Conservation (phyloP, 2,329 filamentous ascomycete genomes). For the Xylariaceae sp. region DNA sequence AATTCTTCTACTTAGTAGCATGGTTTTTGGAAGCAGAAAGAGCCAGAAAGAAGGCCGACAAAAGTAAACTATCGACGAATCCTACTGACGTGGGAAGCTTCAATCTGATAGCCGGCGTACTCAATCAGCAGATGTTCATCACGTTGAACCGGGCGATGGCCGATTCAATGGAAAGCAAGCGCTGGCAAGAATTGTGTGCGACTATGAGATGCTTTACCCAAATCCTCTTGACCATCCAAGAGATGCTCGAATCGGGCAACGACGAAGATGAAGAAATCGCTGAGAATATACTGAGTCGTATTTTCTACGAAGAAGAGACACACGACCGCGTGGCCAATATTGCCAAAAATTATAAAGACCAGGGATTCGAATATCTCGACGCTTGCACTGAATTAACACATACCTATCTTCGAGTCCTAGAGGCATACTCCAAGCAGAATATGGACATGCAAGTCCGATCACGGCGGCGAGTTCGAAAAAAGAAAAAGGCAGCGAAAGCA, state of each 20-base stretch:
- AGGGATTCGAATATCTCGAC: constrained; percentile 92
- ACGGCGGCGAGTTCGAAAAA: constrained; percentile 73
- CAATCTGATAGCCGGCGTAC: constrained; percentile 83
- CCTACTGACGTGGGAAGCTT: constrained; percentile 74
- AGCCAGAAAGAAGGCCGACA: constrained; percentile 65
- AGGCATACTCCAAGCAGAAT: constrained; percentile 94
- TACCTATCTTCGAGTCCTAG: constrained; percentile 89
- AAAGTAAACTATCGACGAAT: constrained; percentile 50
- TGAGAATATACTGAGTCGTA: constrained; percentile 92
- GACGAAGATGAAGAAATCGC: constrained; percentile 98
- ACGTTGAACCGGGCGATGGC: constrained; percentile 85
- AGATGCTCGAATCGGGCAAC: constrained; percentile 82
- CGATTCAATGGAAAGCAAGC: constrained; percentile 78
- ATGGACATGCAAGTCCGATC: constrained; percentile 92
- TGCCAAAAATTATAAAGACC: constrained; percentile 86
- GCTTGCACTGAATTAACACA: constrained; percentile 89
- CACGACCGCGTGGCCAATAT: constrained; percentile 87
- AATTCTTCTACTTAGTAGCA: constrained; percentile 90
- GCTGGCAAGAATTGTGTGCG: constrained; percentile 85
- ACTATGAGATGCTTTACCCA: constrained; percentile 95
- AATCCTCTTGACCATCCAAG: constrained; percentile 88
- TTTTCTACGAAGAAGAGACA: constrained; percentile 98
- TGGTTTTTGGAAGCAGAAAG: constrained; percentile 94
- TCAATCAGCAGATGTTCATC: constrained; percentile 96
- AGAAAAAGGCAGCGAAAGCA: constrained; percentile 69